A percentile compares a stretch with the other conserved stretches of the same genome.
Conservation (phyloP, 805 yeast genomes). For the Metschnikowia gruessii region DNA sequence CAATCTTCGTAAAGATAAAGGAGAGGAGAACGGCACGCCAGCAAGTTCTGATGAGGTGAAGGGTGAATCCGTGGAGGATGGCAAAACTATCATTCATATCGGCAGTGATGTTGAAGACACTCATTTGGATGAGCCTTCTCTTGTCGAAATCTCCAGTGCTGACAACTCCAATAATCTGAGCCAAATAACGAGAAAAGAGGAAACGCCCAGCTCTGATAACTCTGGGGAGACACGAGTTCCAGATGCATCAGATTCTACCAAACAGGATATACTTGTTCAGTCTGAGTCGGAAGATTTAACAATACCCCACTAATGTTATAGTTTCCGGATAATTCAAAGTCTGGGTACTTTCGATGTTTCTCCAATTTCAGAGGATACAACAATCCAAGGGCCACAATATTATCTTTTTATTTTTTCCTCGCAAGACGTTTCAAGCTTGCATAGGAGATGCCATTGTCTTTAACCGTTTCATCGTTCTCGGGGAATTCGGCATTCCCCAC, state of each 20-base stretch:
- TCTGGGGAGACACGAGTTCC: background rate
- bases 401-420: background rate
- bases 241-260: background rate
- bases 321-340: background rate
- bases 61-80: background rate
- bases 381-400: too few species aligned
- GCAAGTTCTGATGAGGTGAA: background rate
- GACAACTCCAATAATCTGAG: background rate
- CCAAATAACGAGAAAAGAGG: background rate
- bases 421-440: background rate
- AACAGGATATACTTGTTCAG: background rate
- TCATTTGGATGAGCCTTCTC: background rate
- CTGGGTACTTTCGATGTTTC: too few species aligned
- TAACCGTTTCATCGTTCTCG: background rate
- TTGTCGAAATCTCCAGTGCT: background rate
- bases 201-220: background rate
- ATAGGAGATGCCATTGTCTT: background rate
- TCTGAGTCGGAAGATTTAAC: background rate
- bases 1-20: conserved; percentile 29
- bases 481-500: background rate
- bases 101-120: background rate
- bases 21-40: background rate
- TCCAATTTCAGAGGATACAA: too few species aligned
- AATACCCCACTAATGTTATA: background rate
- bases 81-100: background rate